These are phyloP conservation scores for Stagonosporopsis rhizophila DNA, from an alignment of 2,329 filamentous ascomycete species.

Conservation along the genomic window DNA sequence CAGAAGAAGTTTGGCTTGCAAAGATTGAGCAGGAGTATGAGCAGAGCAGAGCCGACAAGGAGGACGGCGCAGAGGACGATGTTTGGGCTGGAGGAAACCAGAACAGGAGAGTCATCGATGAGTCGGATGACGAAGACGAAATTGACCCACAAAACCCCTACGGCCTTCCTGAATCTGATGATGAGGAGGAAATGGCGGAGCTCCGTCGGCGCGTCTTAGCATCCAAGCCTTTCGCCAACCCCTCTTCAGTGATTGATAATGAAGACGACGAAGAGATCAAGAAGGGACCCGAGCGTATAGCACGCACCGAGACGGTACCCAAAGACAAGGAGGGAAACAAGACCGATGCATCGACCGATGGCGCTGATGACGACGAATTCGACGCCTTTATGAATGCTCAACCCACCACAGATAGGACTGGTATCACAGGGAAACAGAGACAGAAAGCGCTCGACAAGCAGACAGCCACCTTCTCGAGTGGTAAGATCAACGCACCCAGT, in stretches of 20 bases:
- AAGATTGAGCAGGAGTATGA: constrained; percentile 89
- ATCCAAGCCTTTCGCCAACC: constrained; percentile 84
- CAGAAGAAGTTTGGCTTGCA: constrained; percentile 86
- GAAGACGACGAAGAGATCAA: constrained; percentile 52
- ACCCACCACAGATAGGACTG: constrained; percentile 84
- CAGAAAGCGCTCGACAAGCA: constrained; percentile 50
- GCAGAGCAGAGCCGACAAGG: constrained; percentile 73
- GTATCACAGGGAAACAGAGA: constrained; percentile 69
- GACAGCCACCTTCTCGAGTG: constrained; percentile 45
- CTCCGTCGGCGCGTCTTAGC: constrained; percentile 87
- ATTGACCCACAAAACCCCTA: constrained; percentile 70
- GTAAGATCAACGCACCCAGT: constrained; percentile 35
- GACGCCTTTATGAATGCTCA: constrained; percentile 93
- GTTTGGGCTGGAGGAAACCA: constrained; percentile 92
- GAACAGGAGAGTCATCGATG: constrained; percentile 66
- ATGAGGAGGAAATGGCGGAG: constrained; percentile 91
- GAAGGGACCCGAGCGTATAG: constrained; percentile 66
- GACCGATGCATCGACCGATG: constrained; percentile 70
- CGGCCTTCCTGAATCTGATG: constrained; percentile 74
- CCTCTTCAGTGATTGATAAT: constrained; percentile 44
- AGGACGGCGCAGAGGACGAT: constrained; percentile 67
- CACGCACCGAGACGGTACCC: constrained; percentile 58
- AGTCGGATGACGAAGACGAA: constrained; percentile 52
- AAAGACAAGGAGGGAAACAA: constrained; percentile 63
- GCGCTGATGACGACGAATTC: constrained; percentile 75